Base-by-base conservation (phyloP, 1,139 yeast species). In the Debaryomycetaceae sp. region DNA sequence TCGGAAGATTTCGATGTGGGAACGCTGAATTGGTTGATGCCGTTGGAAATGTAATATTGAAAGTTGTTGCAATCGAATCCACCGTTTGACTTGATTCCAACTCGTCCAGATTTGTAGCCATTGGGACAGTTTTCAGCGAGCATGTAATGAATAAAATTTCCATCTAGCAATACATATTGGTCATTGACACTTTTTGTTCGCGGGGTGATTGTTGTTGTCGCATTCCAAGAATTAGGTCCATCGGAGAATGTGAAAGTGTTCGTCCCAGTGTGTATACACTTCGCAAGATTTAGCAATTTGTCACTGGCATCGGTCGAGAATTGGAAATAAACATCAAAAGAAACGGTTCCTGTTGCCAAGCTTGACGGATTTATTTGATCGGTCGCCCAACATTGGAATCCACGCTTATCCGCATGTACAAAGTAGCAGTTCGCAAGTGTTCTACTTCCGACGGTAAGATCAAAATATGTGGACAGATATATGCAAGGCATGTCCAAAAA, bases 401-500 rank as follows among this genome's bases (percentile, higher is more conserved):
- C 20, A 6, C 1, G 4, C 13, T 12, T 13, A 20, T 15, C n/a
- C 12, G 3, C 27, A 7, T n/a, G 12, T 18, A 12, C 16, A 7
- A 8, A 15, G 16, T 4, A 16, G 11, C 10, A 19, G 22, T 8
- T 11, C 11, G 22, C 8, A 19, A 8, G 8, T 19, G 8, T 8
- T 8, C 10, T 8, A 19, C 8, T 8, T 8, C 8, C 11, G 11
- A 8, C 22, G 8, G 10, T 11, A 8, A 19, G 10, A 11, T 8
- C 8, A 19, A 11, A 8, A 11, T 8, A 8, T 8, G 8, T 11
- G n/a, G 11, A 19, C n/a, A n/a, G n/a, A n/a, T n/a, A n/a, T n/a
- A n/a, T n/a, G n/a, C 52, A 52, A 34, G 43, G 55, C 3, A 51
- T 61, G 40, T 56, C 45, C 4, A 59, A 58, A 37, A 57, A 35